phyloP scores from a whole-genome alignment of 208 protist genomes.

The Herpetomonas tarakana region DNA sequence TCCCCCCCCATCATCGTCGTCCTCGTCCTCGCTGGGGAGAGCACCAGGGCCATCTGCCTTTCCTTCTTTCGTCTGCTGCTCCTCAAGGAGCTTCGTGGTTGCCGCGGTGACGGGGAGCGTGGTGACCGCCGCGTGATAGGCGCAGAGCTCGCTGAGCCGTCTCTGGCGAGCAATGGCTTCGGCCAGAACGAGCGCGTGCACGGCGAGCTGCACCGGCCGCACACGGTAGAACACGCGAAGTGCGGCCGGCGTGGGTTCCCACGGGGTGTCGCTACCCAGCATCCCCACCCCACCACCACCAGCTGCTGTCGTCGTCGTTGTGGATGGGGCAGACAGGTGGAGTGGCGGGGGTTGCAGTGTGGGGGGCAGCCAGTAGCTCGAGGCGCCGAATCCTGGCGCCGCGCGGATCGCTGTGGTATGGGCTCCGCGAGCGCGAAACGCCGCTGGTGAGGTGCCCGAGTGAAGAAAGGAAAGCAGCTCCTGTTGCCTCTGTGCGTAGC shows the following conservation, averaged over 20 bases:
- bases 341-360: conserved; percentile 67
- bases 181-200: conserved; percentile 29
- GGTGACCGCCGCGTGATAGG: conserved; percentile 27
- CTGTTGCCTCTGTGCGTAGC: conserved; percentile 2
- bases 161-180: conserved; percentile 28
- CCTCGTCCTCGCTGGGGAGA: background rate
- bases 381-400: conserved; percentile 17
- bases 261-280: background rate
- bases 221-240: conserved; percentile 35
- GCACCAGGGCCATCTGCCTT: background rate
- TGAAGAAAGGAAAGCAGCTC: conserved; percentile 2
- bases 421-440: too few species aligned
- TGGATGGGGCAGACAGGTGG: conserved; percentile 21
- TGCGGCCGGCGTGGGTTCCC: too few species aligned
- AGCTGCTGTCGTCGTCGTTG: background rate
- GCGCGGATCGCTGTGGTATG: too few species aligned
- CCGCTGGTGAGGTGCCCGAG: background rate
- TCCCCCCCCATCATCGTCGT: too few species aligned
- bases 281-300: background rate
- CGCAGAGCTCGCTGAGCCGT: conserved; percentile 40
- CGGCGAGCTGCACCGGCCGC: conserved; percentile 11
- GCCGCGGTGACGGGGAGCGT: background rate
- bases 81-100: background rate
- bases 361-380: conserved; percentile 59
- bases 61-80: background rate